Base-by-base conservation (phyloP, 2,329 filamentous ascomycete genomes). In the Fusarium paranaense region DNA sequence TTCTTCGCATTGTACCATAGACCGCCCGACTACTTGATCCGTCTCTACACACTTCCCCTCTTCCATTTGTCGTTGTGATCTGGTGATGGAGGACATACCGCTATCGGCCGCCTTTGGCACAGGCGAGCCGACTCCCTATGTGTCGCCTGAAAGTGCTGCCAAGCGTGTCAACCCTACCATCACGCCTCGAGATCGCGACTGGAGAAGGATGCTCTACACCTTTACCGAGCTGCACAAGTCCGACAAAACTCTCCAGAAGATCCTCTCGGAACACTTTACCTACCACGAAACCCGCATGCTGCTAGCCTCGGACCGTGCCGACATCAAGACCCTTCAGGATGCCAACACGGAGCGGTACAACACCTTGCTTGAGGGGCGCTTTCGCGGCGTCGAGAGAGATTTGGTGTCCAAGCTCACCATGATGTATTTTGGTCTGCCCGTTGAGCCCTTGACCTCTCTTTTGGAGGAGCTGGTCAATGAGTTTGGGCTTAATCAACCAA, bases 401-500 rank as follows among this genome's bases (percentile, higher is more conserved):
- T 65, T 86, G 18, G 79, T 80, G 4, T 81, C 83, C n/a, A 87
- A 86, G 73, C 66, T 88, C 66, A 79, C 86, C 0, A 82, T 87
- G 79, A 78, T 86, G 52, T 87, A 84, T 75, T 88, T 87, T 67
- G 86, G 86, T 1, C 73, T 87, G 7, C 85, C 85, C 0, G 79
- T 87, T 4, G 84, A 83, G 59, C 85, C 86, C 13, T 67, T 82
- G 10, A 47, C 71, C 1, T 67, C 71, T 5, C 40, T 54, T 5
- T n/a, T 78, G 32, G 79, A 80, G 45, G 75, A 79, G 4, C 75
- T 81, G 27, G 67, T 77, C 13, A 64, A 64, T 40, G 65, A 20
- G 62, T 77, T 69, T 8, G 60, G 70, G 3, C 66, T 67, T 22
- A 71, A 76, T 18, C 69, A 66, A 25, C 58, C 42, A 54, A 69